Evolutionary conservation across 768 basidiomycete genomes (phyloP).

Genomic region (Russula brevipes): DNA sequence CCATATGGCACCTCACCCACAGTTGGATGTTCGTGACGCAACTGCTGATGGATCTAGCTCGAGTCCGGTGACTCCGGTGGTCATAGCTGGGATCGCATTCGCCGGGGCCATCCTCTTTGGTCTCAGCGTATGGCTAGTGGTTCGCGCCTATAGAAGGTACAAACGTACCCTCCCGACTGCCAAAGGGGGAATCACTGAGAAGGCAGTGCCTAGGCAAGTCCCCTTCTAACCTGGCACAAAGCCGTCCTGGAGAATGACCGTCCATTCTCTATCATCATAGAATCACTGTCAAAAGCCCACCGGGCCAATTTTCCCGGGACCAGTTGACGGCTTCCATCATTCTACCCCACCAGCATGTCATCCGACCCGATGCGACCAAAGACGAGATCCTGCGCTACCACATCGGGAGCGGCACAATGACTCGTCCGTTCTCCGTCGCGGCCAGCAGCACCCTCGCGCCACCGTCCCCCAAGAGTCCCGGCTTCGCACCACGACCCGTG

Average conservation of each 20-base stretch:
- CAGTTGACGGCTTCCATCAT: conserved; percentile 44
- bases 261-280: neutral
- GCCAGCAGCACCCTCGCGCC: conserved; percentile 32
- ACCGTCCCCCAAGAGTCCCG: neutral
- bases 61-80: conserved; percentile 29
- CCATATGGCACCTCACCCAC: conserved; percentile 18
- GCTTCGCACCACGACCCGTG: neutral
- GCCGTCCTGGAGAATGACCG: neutral
- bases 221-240: too few relatives aligned
- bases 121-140: conserved; percentile 40
- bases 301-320: conserved; percentile 38
- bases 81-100: conserved; percentile 49
- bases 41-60: neutral
- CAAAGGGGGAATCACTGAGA: conserved; percentile 40
- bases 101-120: conserved; percentile 39
- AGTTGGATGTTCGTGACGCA: conserved; percentile 7
- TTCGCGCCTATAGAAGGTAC: conserved; percentile 40
- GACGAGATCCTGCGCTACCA: conserved; percentile 45
- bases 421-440: conserved; percentile 39
- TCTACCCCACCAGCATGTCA: conserved; percentile 48
- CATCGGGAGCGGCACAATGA: conserved; percentile 39
- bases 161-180: conserved; percentile 42
- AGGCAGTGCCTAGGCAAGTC: conserved; percentile 8
- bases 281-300: conserved; percentile 8
- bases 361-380: conserved; percentile 35